A percentile compares a stretch with the other conserved stretches of the same genome.
Evolutionary conservation across 1,284 basidiomycete genomes (phyloP).

Genomic region (Golubevia sp.): DNA sequence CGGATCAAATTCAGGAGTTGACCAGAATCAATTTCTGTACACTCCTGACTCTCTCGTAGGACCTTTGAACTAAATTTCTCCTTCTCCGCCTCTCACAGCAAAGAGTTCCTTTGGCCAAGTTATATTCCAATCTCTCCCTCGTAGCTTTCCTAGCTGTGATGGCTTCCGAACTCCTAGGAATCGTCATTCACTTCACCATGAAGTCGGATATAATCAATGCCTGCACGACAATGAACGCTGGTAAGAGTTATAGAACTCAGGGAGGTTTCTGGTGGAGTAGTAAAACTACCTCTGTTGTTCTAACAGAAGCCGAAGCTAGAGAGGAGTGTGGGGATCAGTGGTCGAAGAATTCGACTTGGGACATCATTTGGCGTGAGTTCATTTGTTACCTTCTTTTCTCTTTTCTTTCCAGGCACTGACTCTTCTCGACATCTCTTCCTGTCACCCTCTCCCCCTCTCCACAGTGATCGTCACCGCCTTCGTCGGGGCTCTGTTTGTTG

Average conservation of each 20-base stretch:
- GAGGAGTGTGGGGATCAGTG: not conserved
- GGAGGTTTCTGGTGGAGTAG: not conserved
- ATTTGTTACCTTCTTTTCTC: no score
- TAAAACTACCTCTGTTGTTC: not conserved
- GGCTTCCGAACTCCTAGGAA: slow-evolving; percentile 31
- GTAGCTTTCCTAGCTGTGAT: slow-evolving; percentile 25
- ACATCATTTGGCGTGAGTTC: slow-evolving; percentile 42
- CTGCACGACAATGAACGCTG: slow-evolving; percentile 34
- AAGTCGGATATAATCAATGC: slow-evolving; percentile 30
- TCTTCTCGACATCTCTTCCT: no score
- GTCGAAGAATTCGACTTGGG: slow-evolving; percentile 20
- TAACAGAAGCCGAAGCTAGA: not conserved
- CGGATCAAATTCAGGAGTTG: no score
- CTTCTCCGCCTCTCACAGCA: slow-evolving; percentile 14
- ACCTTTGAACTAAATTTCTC: slow-evolving; percentile 23
- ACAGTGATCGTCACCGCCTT: slow-evolving; percentile 29
- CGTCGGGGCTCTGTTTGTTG: slow-evolving; percentile 34
- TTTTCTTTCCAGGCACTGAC: no score
- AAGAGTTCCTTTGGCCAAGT: slow-evolving; percentile 4
- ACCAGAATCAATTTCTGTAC: no score
- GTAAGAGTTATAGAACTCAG: slow-evolving; percentile 2
- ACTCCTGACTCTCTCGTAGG: no score
- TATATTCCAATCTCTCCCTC: slow-evolving; percentile 13
- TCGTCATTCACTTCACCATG: slow-evolving; percentile 30
- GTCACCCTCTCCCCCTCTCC: no score